These are phyloP conservation scores for Talaromyces nanjingensis DNA, from an alignment of 495 filamentous ascomycete genomes.

Conservation along the genomic window DNA sequence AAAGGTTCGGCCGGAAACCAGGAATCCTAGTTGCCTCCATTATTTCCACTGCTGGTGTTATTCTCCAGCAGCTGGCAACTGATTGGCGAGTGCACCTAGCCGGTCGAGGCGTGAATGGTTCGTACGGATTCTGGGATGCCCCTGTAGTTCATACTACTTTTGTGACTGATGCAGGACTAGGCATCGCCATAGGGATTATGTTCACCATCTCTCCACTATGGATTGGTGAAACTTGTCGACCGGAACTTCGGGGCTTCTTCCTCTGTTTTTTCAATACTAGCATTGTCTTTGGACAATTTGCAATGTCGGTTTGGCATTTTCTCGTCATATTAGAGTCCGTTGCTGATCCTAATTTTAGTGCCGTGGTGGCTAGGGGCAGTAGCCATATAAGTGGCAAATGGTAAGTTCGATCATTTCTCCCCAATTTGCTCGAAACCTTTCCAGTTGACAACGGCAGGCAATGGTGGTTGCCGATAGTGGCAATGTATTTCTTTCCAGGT, in stretches of 20 bases:
- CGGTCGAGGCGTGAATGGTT: slow-evolving; percentile 18
- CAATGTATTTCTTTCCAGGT: slow-evolving; percentile 19
- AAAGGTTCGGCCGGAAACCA: slow-evolving; percentile 19
- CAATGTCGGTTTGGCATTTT: slow-evolving; percentile 9
- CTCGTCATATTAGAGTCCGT: not conserved
- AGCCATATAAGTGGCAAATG: not conserved
- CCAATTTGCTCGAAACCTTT: not conserved
- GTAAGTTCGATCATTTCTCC: slow-evolving; percentile 3
- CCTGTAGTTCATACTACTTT: not conserved
- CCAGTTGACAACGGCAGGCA: slow-evolving; percentile 11
- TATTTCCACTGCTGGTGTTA: slow-evolving; percentile 14
- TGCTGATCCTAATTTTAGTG: not conserved
- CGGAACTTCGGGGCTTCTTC: slow-evolving; percentile 19
- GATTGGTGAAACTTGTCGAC: slow-evolving; percentile 22
- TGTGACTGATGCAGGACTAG: slow-evolving; percentile 1
- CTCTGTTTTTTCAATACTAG: slow-evolving; percentile 23
- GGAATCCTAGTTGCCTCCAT: slow-evolving; percentile 14
- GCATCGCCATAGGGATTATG: slow-evolving; percentile 10
- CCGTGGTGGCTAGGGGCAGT: slow-evolving; percentile 3
- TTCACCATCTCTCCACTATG: slow-evolving; percentile 21
- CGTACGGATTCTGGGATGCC: not conserved
- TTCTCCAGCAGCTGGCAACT: slow-evolving; percentile 17
- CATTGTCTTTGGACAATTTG: slow-evolving; percentile 19
- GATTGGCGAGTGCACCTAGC: slow-evolving; percentile 16
- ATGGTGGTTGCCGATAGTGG: slow-evolving; percentile 21